Base-by-base conservation (phyloP, 2,329 filamentous ascomycete species). In the Colletotrichum sp. region DNA sequence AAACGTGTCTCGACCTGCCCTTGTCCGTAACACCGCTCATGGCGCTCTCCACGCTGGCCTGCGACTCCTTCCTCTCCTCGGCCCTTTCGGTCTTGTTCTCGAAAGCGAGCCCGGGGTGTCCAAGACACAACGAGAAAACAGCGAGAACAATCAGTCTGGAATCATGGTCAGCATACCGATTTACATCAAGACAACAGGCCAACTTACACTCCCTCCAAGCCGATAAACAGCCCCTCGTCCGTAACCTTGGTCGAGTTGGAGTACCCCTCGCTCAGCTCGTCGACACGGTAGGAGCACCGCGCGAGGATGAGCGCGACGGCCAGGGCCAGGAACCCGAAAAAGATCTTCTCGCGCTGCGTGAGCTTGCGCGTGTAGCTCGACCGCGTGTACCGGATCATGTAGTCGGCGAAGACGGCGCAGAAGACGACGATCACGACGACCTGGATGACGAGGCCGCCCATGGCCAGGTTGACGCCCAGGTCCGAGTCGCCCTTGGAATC, bases 261-360 rank as follows among this genome's bases (percentile, higher is more conserved):
- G 84, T 91, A 94, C 2, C 92, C 92, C 51, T 91, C 84, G 74
- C 88, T 90, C 73, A 94, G 81, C 82, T 94, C 92, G 12, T 90
- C 90, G 55, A 93, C 90, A 68, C 92, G 87, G 80, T 91, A 93
- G 12, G 89, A 85, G 76, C 89, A 92, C 18, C 92, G 85, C 6
- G 88, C 87, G 51, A 93, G 87, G 76, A 94, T 91, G 57, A 89
- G 83, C 4, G 92, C 65, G 5, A 92, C 90, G 1, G 91, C 88
- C 2, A 89, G 78, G 2, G 83, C 80, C 13, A 93, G 81, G 58
- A 87, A 89, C 3, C 80, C 76, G 15, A 91, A 82, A 78, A 92
- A 93, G n/a, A 82, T 9, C 8, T 78, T 78, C 76, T 83, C 72
- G 15, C 84, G 79, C 0, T 78, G 77, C 1, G 27, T 76, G 24